These are phyloP conservation scores for Populus pruinosa DNA, from an alignment of 345 rosid species.

Conservation along the genomic window DNA sequence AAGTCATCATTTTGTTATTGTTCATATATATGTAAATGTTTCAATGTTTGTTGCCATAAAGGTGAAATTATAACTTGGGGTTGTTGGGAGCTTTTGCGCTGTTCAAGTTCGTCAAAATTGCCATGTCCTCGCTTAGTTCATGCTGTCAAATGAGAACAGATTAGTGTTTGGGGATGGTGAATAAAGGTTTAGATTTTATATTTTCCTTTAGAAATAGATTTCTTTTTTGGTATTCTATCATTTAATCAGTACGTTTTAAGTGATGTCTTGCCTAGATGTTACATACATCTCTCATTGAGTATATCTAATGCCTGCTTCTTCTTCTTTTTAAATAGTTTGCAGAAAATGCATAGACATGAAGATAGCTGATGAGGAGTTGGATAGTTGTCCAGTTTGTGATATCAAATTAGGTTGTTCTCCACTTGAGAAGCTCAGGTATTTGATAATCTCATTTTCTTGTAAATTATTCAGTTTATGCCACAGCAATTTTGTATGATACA, in stretches of 20 bases:
- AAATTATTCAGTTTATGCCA: neutral
- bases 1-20: too few relatives aligned
- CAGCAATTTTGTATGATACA: neutral
- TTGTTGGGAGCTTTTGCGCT: neutral
- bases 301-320: slow-evolving; percentile 2
- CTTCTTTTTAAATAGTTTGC: slow-evolving; percentile 37
- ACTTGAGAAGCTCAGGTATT: slow-evolving; percentile 48
- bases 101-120: neutral
- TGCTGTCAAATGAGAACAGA: neutral
- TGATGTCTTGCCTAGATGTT: neutral
- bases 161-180: neutral
- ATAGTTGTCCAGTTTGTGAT: slow-evolving; percentile 43
- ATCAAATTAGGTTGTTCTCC: slow-evolving; percentile 42
- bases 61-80: neutral
- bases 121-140: neutral
- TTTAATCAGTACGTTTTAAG: neutral
- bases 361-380: slow-evolving; percentile 26
- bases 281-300: neutral
- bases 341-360: slow-evolving; percentile 44
- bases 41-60: neutral
- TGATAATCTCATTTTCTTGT: slow-evolving; percentile 1
- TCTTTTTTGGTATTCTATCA: neutral
- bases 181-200: neutral
- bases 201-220: neutral
- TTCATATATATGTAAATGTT: neutral